phyloP scores from a whole-genome alignment of 768 basidiomycete species.

The Arthromyces matolae region DNA sequence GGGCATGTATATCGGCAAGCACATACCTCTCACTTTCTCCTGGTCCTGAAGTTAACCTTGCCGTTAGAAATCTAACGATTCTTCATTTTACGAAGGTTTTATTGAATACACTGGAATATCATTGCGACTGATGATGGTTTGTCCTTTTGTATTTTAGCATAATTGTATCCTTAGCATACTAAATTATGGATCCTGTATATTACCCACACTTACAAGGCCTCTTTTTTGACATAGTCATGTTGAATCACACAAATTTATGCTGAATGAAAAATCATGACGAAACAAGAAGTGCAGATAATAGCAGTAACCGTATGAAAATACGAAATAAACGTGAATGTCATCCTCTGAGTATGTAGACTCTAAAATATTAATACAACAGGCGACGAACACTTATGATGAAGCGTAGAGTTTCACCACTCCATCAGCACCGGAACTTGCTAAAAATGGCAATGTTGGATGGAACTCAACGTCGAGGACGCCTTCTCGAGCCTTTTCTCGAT shows the following conservation, averaged over 20 bases:
- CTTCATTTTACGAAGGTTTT: too few species aligned
- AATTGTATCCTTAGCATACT: constrained; percentile 40
- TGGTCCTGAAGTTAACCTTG: not conserved
- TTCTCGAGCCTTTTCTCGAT: constrained; percentile 86
- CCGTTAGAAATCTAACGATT: constrained; percentile 32
- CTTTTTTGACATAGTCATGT: not conserved
- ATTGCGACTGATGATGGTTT: constrained; percentile 4
- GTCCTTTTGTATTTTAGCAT: constrained; percentile 30
- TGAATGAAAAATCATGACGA: constrained; percentile 14
- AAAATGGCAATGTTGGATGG: constrained; percentile 77
- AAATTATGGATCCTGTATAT: too few species aligned
- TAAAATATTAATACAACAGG: constrained; percentile 26
- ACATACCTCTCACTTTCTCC: not conserved
- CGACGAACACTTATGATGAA: constrained; percentile 77
- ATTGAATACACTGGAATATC: not conserved
- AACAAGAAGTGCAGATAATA: constrained; percentile 22
- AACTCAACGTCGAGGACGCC: constrained; percentile 88
- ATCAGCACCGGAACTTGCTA: constrained; percentile 95
- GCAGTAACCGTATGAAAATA: constrained; percentile 21
- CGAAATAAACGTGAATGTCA: constrained; percentile 20
- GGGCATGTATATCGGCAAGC: constrained; percentile 78
- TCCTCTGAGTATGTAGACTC: constrained; percentile 34
- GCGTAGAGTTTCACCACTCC: constrained; percentile 91
- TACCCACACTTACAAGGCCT: too few species aligned
- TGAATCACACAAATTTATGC: constrained; percentile 1